Evolutionary conservation across 164 flowering plant species (phyloP).

Genomic region (Vitis rupestris): DNA sequence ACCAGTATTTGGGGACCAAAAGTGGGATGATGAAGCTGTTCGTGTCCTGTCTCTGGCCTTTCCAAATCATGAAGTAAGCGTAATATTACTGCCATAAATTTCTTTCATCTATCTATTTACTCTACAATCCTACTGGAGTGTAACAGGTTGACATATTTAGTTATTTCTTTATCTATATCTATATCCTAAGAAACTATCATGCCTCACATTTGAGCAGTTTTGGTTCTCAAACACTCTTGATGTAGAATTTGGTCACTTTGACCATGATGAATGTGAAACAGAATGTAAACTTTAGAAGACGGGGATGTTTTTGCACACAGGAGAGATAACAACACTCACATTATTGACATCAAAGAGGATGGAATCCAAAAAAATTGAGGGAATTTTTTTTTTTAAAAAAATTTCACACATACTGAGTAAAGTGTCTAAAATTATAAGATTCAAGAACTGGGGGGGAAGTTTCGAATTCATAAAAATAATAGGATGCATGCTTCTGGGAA

Average conservation of each 20-base stretch:
- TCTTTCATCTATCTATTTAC: not conserved
- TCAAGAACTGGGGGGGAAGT: too few relatives aligned
- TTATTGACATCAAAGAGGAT: too few relatives aligned
- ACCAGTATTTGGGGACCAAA: conserved; percentile 86
- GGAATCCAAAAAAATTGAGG: too few relatives aligned
- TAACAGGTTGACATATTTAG: not conserved
- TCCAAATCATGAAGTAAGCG: conserved; percentile 68
- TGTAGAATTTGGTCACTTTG: not conserved
- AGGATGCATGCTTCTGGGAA: too few relatives aligned
- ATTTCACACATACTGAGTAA: too few relatives aligned
- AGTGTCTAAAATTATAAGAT: too few relatives aligned
- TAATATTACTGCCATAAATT: not conserved
- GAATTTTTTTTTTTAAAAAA: too few relatives aligned
- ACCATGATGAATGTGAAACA: not conserved
- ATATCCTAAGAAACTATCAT: too few relatives aligned
- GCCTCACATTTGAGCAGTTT: not conserved
- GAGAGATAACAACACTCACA: not conserved
- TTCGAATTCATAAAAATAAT: too few relatives aligned
- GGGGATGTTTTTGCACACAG: not conserved
- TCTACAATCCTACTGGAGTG: not conserved
- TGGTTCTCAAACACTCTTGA: not conserved
- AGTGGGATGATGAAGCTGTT: conserved; percentile 82
- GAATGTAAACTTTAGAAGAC: not conserved
- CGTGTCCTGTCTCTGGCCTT: conserved; percentile 68
- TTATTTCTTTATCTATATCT: not conserved